Evolutionary conservation across 2,329 filamentous ascomycete genomes (phyloP).

Genomic region (Rhinocladiella similis): DNA sequence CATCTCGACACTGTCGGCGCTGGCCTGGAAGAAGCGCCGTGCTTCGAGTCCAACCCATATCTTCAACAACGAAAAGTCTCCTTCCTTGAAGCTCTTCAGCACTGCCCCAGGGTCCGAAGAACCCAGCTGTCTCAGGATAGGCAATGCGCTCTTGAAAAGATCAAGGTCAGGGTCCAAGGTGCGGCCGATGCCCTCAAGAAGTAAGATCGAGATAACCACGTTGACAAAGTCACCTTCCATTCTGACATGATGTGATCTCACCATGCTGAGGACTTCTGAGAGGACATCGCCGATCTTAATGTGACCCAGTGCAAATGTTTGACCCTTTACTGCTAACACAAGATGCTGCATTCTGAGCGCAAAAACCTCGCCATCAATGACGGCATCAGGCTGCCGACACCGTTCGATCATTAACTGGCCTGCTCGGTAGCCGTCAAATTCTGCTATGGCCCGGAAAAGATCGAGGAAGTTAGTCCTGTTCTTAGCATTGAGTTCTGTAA

Average conservation of each 20-base stretch:
- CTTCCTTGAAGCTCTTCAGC: constrained; percentile 64
- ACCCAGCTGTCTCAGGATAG: constrained; percentile 85
- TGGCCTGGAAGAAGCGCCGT: constrained; percentile 83
- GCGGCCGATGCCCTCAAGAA: constrained; percentile 91
- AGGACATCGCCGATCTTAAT: constrained; percentile 96
- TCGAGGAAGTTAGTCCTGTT: constrained; percentile 93
- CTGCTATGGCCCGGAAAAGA: constrained; percentile 91
- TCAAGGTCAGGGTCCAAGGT: constrained; percentile 84
- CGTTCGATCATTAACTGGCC: constrained; percentile 95
- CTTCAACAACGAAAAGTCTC: constrained; percentile 81
- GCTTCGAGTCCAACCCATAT: constrained; percentile 92
- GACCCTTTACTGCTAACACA: constrained; percentile 83
- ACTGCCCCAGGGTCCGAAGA: constrained; percentile 67
- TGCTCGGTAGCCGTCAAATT: constrained; percentile 95
- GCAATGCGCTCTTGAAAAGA: constrained; percentile 80
- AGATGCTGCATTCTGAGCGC: constrained; percentile 96
- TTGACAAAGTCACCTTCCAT: constrained; percentile 98
- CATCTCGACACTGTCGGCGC: constrained; percentile 82
- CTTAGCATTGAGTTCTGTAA: constrained; percentile 84
- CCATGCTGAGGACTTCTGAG: constrained; percentile 87
- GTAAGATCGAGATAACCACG: constrained; percentile 89
- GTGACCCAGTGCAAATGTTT: constrained; percentile 87
- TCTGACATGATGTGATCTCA: constrained; percentile 85
- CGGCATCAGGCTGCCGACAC: constrained; percentile 86
- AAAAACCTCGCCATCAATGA: constrained; percentile 86